Evolutionary conservation across 1,284 basidiomycete genomes (phyloP), one percentile per base, ranked within the genome.

Genomic region (Ganoderma resinaceum): DNA sequence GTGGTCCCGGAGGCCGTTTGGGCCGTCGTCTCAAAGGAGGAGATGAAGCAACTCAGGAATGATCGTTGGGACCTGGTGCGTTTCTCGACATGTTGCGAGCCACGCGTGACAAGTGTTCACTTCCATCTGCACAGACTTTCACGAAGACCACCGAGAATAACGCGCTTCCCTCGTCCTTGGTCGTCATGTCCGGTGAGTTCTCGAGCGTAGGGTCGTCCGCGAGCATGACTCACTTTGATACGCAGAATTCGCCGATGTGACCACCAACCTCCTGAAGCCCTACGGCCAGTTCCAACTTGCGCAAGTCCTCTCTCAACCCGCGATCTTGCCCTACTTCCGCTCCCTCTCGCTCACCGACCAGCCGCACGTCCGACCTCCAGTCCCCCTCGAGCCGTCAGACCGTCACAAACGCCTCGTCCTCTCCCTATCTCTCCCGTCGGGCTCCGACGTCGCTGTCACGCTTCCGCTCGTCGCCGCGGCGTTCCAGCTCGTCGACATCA

Each of bases 271-370:
- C 60, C 82, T 96, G 77, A 96, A 94, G 80, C 85, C 87, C 8
- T 78, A 79, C 74, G 82, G 82, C 59, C 83, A 84, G 66, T 82
- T 87, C 70, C 85, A 87, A 20, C 81, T 96, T 42, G 71, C 86
- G 62, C 81, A 87, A 42, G 80, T 87, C 8, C 82, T 96, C 67
- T 84, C 87, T 61, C 85, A 92, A 73, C 87, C 92, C 37, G 84
- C 85, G 66, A 82, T 91, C 63, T 84, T 89, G 69, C 89, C 91
- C 65, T 92, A 92, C 82, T 91, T 97, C 84, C 89, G 92, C 76
- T 91, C 89, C 20, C 85, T 94, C 69, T 88, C 90, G 87, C 86
- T 97, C 69, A 94, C 95, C 33, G 95, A 97, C 82, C 93, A 95
- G 77, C 93, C 95, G 12, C 84, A 89, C 67, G 83, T 85, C 40